Evolutionary conservation across 2,329 filamentous ascomycete species (phyloP).

Genomic region (Colletotrichum orbiculare): DNA sequence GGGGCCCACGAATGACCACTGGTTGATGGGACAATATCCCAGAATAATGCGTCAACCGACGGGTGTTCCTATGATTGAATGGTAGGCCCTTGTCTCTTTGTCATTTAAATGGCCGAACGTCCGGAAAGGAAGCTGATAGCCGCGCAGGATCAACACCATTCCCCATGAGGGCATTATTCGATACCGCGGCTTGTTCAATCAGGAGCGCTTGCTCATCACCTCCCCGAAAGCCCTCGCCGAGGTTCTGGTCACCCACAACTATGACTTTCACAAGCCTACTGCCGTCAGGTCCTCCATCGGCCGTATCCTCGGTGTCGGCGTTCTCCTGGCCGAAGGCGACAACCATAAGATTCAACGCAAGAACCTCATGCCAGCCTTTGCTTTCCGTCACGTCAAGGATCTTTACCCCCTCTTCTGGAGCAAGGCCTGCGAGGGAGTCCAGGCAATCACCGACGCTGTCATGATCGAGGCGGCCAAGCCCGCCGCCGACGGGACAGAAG

Average conservation of each 20-base stretch:
- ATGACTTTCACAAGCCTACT: slow-evolving; percentile 75
- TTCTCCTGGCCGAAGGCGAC: slow-evolving; percentile 88
- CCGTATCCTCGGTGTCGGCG: slow-evolving; percentile 74
- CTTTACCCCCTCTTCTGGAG: slow-evolving; percentile 87
- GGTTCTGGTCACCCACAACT: slow-evolving; percentile 74
- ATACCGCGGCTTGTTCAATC: slow-evolving; percentile 71
- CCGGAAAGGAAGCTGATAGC: slow-evolving; percentile 33
- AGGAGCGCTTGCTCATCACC: slow-evolving; percentile 70
- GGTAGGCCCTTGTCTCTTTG: slow-evolving; percentile 50
- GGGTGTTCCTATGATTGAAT: slow-evolving; percentile 59
- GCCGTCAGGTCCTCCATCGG: slow-evolving; percentile 66
- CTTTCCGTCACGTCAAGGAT: slow-evolving; percentile 87
- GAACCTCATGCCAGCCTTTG: slow-evolving; percentile 83
- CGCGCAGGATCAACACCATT: slow-evolving; percentile 65
- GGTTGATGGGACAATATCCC: slow-evolving; percentile 59
- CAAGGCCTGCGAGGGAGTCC: slow-evolving; percentile 76
- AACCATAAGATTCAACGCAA: slow-evolving; percentile 87
- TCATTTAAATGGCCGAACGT: neutral
- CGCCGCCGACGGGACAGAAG: slow-evolving; percentile 41
- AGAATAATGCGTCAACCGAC: slow-evolving; percentile 52
- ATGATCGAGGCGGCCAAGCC: slow-evolving; percentile 44
- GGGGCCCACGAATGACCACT: slow-evolving; percentile 55
- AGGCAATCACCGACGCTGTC: slow-evolving; percentile 65
- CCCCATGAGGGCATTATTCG: slow-evolving; percentile 77
- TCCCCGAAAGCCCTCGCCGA: slow-evolving; percentile 75